Evolutionary conservation across 2,329 filamentous ascomycete genomes (phyloP).

Genomic region (Xenoacremonium recifei): DNA sequence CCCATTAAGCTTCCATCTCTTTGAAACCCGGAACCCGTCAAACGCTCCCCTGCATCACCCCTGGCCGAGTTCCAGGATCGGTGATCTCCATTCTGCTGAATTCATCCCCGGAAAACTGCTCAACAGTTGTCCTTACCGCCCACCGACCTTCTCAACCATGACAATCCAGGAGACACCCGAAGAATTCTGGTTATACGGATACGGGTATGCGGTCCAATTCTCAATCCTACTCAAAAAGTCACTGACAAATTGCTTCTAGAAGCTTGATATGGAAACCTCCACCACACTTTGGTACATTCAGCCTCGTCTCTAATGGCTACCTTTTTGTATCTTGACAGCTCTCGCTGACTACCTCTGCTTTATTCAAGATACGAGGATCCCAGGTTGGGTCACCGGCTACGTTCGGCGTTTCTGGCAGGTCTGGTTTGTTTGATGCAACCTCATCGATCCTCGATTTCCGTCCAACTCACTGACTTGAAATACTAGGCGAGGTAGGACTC

Average conservation of each 20-base stretch:
- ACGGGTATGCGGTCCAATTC: conserved; percentile 63
- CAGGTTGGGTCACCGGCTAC: conserved; percentile 90
- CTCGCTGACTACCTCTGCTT: conserved; percentile 6
- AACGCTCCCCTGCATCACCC: too few relatives aligned
- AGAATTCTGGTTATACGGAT: conserved; percentile 96
- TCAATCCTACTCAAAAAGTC: conserved; percentile 8
- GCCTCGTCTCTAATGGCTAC: too few relatives aligned
- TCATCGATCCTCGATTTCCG: conserved; percentile 1
- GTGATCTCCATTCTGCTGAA: too few relatives aligned
- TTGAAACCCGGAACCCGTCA: too few relatives aligned
- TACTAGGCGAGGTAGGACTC: conserved; percentile 32
- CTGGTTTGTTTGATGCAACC: conserved; percentile 41
- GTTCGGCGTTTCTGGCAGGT: conserved; percentile 98
- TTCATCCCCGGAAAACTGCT: too few relatives aligned
- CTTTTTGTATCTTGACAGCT: conserved; percentile 4
- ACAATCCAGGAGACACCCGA: conserved; percentile 35
- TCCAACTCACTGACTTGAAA: conserved; percentile 7
- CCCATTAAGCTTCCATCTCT: too few relatives aligned
- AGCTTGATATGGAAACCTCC: conserved; percentile 98
- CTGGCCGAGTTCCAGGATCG: too few relatives aligned
- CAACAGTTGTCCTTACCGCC: too few relatives aligned
- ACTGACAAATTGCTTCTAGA: conserved; percentile 36
- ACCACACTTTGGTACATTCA: conserved; percentile 84
- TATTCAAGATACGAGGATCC: conserved; percentile 72
- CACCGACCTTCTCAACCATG: conserved; percentile 31